phyloP scores from a whole-genome alignment of 1,284 basidiomycete species.

The Moniliella sp. region DNA sequence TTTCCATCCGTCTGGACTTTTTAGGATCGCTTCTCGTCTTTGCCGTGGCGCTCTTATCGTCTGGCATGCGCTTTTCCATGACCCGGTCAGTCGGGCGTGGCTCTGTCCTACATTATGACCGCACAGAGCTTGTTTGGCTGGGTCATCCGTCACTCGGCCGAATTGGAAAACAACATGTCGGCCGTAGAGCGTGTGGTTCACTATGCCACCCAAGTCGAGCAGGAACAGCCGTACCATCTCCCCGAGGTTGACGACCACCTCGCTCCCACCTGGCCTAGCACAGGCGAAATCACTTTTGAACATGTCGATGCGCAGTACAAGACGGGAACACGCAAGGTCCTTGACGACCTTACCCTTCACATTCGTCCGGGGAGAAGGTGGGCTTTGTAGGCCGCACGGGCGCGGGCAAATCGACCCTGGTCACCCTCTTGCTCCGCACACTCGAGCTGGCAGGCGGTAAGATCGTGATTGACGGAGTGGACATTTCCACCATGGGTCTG shows the following conservation, averaged over 20 bases:
- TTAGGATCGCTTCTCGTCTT: slow-evolving; percentile 52
- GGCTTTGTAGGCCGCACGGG: slow-evolving; percentile 23
- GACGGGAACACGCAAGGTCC: slow-evolving; percentile 38
- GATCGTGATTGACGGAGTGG: slow-evolving; percentile 10
- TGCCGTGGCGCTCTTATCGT: slow-evolving; percentile 51
- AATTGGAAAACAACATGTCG: slow-evolving; percentile 44
- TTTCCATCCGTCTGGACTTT: slow-evolving; percentile 54
- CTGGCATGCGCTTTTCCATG: slow-evolving; percentile 51
- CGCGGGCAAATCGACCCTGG: slow-evolving; percentile 7
- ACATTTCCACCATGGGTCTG: slow-evolving; percentile 42
- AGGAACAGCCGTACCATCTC: slow-evolving; percentile 51
- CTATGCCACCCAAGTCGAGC: slow-evolving; percentile 56
- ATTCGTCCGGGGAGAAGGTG: slow-evolving; percentile 15
- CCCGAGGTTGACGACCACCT: background rate
- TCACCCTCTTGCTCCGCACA: slow-evolving; percentile 8
- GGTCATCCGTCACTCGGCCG: slow-evolving; percentile 49
- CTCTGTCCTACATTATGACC: slow-evolving; percentile 52
- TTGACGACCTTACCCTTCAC: slow-evolving; percentile 43
- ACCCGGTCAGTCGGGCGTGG: slow-evolving; percentile 58
- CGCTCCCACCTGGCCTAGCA: slow-evolving; percentile 1
- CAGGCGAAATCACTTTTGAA: slow-evolving; percentile 14
- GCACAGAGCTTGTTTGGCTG: slow-evolving; percentile 48
- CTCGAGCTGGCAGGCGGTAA: slow-evolving; percentile 37
- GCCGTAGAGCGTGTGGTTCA: slow-evolving; percentile 50
- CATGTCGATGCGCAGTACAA: slow-evolving; percentile 44